Conservation (phyloP, 371 early-diverging fungal genomes). For the Smittium mucronatum region DNA sequence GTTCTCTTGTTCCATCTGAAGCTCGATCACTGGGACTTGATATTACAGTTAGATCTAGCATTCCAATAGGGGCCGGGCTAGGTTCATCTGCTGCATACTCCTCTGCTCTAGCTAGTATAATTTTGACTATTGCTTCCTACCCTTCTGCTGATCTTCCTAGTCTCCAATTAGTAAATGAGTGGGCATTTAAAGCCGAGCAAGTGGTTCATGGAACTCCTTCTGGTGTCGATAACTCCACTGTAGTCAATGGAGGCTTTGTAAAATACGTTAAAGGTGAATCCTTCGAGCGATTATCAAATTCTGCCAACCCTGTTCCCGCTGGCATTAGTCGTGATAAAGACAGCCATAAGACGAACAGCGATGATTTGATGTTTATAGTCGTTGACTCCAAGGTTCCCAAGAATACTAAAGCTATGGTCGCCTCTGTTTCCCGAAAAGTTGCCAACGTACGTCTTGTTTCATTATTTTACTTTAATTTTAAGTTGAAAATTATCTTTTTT, state of each 20-base stretch:
- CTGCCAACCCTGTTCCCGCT: constrained; percentile 20
- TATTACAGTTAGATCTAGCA: constrained; percentile 49
- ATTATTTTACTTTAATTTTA: no score
- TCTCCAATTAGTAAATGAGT: constrained; percentile 52
- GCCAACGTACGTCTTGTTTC: no score
- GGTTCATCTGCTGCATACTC: constrained; percentile 91
- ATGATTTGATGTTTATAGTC: constrained; percentile 57
- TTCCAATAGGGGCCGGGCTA: constrained; percentile 92
- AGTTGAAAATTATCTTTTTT: no score
- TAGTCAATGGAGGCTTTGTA: constrained; percentile 58
- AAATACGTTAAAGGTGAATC: constrained; percentile 37
- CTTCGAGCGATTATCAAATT: constrained; percentile 8
- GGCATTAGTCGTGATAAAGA: no score
- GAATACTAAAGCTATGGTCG: constrained; percentile 74
- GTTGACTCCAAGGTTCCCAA: constrained; percentile 80
- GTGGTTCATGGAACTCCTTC: constrained; percentile 92
- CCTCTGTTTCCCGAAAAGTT: constrained; percentile 38
- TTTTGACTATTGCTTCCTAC: constrained; percentile 41
- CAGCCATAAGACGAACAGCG: constrained; percentile 17
- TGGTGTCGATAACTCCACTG: constrained; percentile 86
- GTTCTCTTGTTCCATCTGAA: constrained; percentile 3
- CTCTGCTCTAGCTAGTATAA: constrained; percentile 59
- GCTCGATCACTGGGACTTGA: constrained; percentile 29
- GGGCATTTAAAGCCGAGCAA: constrained; percentile 82
- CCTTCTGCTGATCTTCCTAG: constrained; percentile 16